These are phyloP conservation scores for Rosa persica DNA, from an alignment of 306 rosid species.

Conservation along the genomic window DNA sequence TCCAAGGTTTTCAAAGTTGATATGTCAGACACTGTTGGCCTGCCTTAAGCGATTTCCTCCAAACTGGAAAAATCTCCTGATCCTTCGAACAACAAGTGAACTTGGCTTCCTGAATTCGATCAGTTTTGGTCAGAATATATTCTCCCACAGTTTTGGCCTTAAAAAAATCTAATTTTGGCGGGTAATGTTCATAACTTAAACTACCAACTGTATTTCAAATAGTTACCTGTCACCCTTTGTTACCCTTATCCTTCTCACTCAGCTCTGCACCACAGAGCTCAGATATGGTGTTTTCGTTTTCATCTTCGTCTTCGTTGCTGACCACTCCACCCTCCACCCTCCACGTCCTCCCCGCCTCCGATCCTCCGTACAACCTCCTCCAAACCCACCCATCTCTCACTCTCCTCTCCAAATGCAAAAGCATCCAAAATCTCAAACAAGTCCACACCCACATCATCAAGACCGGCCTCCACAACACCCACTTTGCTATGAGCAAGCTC, in stretches of 20 bases:
- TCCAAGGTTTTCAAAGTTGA: too few relatives aligned
- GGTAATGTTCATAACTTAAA: background rate
- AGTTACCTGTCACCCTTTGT: background rate
- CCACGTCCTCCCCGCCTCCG: slow-evolving; percentile 50
- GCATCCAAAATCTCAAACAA: slow-evolving; percentile 48
- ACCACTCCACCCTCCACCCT: slow-evolving; percentile 32
- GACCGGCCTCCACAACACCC: slow-evolving; percentile 66
- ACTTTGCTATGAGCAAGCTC: slow-evolving; percentile 61
- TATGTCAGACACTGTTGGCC: too few relatives aligned
- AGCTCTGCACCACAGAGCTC: background rate
- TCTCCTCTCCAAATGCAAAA: slow-evolving; percentile 58
- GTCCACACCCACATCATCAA: slow-evolving; percentile 62
- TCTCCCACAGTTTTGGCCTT: too few relatives aligned
- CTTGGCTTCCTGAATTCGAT: too few relatives aligned
- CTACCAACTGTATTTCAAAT: slow-evolving; percentile 13
- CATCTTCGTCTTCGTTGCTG: slow-evolving; percentile 23
- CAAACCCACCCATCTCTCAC: slow-evolving; percentile 50
- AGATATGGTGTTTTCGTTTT: slow-evolving; percentile 38
- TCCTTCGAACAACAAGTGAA: too few relatives aligned
- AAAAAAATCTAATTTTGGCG: background rate
- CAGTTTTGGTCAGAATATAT: too few relatives aligned
- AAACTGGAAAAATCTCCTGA: too few relatives aligned
- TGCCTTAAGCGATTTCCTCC: too few relatives aligned
- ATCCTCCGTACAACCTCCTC: slow-evolving; percentile 60
- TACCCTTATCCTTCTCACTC: background rate